Evolutionary conservation across 495 filamentous ascomycete species (phyloP).

Genomic region (Saxophila tyrrhenica): DNA sequence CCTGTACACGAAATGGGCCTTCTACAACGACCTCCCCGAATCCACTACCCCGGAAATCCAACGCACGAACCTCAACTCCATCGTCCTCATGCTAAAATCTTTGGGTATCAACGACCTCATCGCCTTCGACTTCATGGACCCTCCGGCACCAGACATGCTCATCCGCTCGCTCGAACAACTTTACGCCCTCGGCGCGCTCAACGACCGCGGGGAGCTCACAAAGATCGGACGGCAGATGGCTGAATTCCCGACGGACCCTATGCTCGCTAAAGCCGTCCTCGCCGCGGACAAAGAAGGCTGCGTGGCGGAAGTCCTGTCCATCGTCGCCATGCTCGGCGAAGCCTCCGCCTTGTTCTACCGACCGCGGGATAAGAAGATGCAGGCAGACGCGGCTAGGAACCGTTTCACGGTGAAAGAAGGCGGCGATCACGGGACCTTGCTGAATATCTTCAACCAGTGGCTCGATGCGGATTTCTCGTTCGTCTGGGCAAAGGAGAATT

Average conservation of each 20-base stretch:
- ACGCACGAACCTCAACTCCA: conserved; percentile 71
- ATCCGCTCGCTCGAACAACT: conserved; percentile 86
- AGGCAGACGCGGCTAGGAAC: conserved; percentile 84
- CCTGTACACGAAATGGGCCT: conserved; percentile 89
- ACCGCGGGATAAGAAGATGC: conserved; percentile 94
- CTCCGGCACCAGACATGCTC: conserved; percentile 80
- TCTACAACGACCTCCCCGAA: conserved; percentile 88
- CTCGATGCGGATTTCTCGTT: conserved; percentile 82
- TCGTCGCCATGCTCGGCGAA: conserved; percentile 90
- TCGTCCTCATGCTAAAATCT: conserved; percentile 78
- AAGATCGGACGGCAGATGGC: conserved; percentile 93
- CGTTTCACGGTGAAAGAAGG: conserved; percentile 89
- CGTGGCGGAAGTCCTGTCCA: conserved; percentile 87
- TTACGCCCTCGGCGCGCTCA: conserved; percentile 82
- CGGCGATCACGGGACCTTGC: conserved; percentile 77
- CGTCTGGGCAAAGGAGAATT: conserved; percentile 89
- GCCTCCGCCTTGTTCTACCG: conserved; percentile 83
- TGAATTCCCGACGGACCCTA: conserved; percentile 89
- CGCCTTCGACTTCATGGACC: conserved; percentile 94
- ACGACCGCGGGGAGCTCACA: conserved; percentile 80
- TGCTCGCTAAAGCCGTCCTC: conserved; percentile 87
- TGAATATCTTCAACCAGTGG: conserved; percentile 98
- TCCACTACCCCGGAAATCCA: conserved; percentile 92
- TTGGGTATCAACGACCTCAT: conserved; percentile 90
- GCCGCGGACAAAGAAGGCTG: conserved; percentile 79